These are phyloP conservation scores for Gymnopilus junonius DNA, from an alignment of 768 basidiomycete genomes.

Conservation along the genomic window DNA sequence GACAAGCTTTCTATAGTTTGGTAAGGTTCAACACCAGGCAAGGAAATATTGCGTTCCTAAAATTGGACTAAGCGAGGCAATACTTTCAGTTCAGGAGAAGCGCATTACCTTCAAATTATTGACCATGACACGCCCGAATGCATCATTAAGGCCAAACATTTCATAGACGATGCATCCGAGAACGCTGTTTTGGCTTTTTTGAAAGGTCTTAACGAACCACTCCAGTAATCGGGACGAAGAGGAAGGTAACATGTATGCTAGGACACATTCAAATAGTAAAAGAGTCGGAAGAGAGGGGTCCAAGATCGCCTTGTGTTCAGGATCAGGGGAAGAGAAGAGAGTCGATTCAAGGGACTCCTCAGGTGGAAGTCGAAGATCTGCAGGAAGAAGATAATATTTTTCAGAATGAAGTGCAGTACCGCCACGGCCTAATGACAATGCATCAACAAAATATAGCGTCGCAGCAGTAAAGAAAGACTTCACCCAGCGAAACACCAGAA, in stretches of 20 bases:
- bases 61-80: conserved; percentile 1
- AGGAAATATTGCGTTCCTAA: conserved; percentile 68
- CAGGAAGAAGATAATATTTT: conserved; percentile 73
- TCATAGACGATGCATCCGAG: conserved; percentile 82
- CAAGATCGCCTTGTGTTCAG: conserved; percentile 41
- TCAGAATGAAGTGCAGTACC: conserved; percentile 60
- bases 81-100: neutral
- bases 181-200: conserved; percentile 27
- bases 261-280: conserved; percentile 90
- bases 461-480: conserved; percentile 13
- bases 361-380: conserved; percentile 73
- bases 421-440: conserved; percentile 51
- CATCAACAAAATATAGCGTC: conserved; percentile 3
- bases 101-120: conserved; percentile 75
- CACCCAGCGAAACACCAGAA: conserved; percentile 48
- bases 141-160: conserved; percentile 88
- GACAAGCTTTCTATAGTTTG: conserved; percentile 58
- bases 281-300: conserved; percentile 76
- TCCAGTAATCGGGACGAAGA: conserved; percentile 61
- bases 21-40: conserved; percentile 77
- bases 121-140: conserved; percentile 93
- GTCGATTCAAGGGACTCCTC: conserved; percentile 46
- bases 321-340: conserved; percentile 18
- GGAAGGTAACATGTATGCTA: conserved; percentile 80
- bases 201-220: conserved; percentile 73